Conservation (phyloP, 345 rosid genomes). For the Linum trigynum region DNA sequence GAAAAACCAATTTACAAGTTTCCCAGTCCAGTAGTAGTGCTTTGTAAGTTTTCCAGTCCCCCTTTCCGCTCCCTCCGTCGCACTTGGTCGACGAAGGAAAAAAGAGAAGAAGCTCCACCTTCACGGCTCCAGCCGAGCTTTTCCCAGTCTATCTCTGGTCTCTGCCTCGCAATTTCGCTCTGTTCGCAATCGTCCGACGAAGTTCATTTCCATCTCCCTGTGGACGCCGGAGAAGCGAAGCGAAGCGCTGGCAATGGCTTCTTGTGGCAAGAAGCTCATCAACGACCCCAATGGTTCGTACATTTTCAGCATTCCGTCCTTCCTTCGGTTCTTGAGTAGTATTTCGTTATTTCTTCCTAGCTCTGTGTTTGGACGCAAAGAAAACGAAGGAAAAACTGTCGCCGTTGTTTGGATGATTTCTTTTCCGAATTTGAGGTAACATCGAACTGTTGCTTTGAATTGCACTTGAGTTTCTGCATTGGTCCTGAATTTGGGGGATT, state of each 20-base stretch:
- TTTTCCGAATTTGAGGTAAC: neutral
- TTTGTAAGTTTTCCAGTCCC: neutral
- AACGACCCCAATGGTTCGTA: conserved; percentile 64
- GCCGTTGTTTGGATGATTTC: neutral
- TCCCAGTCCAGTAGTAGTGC: neutral
- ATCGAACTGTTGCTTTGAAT: neutral
- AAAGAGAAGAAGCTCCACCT: too few species aligned
- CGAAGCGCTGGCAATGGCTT: conserved; percentile 39
- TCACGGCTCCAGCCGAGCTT: too few species aligned
- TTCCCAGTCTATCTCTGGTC: too few species aligned
- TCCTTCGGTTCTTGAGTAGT: neutral
- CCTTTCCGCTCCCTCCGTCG: too few species aligned
- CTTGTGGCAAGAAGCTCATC: conserved; percentile 80
- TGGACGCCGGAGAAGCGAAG: neutral
- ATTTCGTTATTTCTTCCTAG: neutral
- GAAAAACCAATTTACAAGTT: neutral
- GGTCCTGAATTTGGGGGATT: neutral
- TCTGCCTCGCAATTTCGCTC: too few species aligned
- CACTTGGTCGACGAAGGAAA: too few species aligned
- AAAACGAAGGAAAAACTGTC: neutral
- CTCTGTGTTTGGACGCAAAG: conserved; percentile 12
- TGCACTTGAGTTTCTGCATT: neutral
- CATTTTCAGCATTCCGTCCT: conserved; percentile 13
- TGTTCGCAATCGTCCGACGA: too few species aligned
- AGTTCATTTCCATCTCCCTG: too few species aligned